Percentiles rank a stretch among this genome's conserved stretches.
These are phyloP conservation scores for Aspergillus latus DNA, from an alignment of 2,329 filamentous ascomycete genomes.

Conservation along the genomic window DNA sequence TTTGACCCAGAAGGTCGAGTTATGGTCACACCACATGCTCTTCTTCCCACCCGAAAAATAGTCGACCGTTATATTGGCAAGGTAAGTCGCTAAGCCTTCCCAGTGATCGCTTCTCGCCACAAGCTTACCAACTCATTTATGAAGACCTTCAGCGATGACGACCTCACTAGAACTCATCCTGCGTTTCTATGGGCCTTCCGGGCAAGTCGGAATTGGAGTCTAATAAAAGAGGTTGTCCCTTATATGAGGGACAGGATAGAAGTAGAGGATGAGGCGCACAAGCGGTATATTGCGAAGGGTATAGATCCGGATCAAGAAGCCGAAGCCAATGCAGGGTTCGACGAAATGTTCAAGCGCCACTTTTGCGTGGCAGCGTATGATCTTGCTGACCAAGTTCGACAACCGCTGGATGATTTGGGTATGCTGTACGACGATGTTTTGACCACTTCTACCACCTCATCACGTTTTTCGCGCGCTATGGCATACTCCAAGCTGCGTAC, in stretches of 20 bases:
- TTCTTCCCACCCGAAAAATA: conserved; percentile 61
- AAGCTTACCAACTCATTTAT: background rate
- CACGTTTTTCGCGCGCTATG: conserved; percentile 29
- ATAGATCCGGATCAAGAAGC: conserved; percentile 39
- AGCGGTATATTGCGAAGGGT: conserved; percentile 51
- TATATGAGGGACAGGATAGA: conserved; percentile 72
- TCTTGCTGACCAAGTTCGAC: conserved; percentile 67
- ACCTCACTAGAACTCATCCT: conserved; percentile 72
- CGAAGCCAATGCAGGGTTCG: conserved; percentile 67
- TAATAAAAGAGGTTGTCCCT: conserved; percentile 65
- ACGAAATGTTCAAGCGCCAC: conserved; percentile 74
- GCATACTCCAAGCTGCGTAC: conserved; percentile 29
- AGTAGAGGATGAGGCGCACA: conserved; percentile 46
- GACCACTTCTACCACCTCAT: conserved; percentile 56
- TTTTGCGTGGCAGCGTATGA: conserved; percentile 77
- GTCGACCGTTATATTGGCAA: conserved; percentile 73
- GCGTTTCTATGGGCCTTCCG: conserved; percentile 87
- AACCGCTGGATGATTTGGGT: conserved; percentile 63
- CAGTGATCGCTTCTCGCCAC: background rate
- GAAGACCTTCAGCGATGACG: conserved; percentile 63
- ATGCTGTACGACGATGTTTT: conserved; percentile 75
- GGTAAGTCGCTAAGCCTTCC: conserved; percentile 37
- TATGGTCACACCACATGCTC: conserved; percentile 48
- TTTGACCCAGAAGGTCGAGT: conserved; percentile 46
- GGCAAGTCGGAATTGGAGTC: conserved; percentile 74